phyloP scores from a whole-genome alignment of 495 filamentous ascomycete genomes.

The Aspergillus funiculosus region DNA sequence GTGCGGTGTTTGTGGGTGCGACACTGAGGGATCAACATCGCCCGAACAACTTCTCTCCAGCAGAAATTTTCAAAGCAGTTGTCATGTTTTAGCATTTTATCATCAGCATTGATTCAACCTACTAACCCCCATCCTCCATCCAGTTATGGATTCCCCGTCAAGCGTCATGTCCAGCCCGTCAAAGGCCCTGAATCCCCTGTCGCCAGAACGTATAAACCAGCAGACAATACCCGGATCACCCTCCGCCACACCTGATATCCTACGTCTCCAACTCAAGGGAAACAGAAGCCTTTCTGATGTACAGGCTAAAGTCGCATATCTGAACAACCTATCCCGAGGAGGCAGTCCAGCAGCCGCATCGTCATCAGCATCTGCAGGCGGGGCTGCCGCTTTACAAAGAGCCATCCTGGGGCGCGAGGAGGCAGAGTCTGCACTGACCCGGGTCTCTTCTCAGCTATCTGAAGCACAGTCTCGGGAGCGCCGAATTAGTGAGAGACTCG shows the following conservation, averaged over 20 bases:
- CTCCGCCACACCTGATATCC: conserved; percentile 43
- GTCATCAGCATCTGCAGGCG: conserved; percentile 26
- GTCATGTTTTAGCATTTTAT: conserved; percentile 21
- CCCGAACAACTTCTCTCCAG: conserved; percentile 14
- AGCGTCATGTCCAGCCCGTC: conserved; percentile 37
- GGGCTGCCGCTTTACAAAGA: conserved; percentile 68
- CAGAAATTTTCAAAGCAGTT: conserved; percentile 13
- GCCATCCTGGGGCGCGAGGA: conserved; percentile 82
- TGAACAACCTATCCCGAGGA: conserved; percentile 65
- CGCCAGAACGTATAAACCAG: conserved; percentile 76
- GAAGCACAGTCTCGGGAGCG: conserved; percentile 69
- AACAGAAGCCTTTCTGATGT: conserved; percentile 61
- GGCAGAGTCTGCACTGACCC: conserved; percentile 53
- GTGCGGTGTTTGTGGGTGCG: conserved; percentile 24
- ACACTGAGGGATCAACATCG: conserved; percentile 25
- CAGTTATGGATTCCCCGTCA: conserved; percentile 40
- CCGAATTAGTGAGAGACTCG: conserved; percentile 69
- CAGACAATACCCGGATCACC: conserved; percentile 53
- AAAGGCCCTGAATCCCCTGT: conserved; percentile 64
- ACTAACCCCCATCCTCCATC: conserved; percentile 8
- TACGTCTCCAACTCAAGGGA: conserved; percentile 34
- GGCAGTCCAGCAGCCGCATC: conserved; percentile 54
- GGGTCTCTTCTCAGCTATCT: conserved; percentile 56
- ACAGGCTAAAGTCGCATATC: conserved; percentile 77
- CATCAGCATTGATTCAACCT: conserved; percentile 16